phyloP scores from a whole-genome alignment of 164 flowering plant genomes.

The Berberis thunbergii region DNA sequence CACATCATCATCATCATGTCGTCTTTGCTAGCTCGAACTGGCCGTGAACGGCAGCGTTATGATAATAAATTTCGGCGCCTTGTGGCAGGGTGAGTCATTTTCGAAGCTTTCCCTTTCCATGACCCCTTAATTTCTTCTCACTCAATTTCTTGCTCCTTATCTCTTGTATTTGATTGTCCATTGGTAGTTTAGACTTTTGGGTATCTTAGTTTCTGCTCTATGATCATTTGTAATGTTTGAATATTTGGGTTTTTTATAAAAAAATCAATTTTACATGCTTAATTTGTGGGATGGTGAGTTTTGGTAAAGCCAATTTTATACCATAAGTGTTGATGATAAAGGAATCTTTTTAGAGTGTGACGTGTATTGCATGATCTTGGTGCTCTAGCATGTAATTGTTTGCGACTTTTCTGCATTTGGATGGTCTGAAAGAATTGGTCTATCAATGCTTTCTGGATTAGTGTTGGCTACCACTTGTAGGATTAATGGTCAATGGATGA shows the following conservation, averaged over 20 bases:
- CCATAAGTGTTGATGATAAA: no score
- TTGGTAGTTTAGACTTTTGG: not conserved
- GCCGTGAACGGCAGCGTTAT: slow-evolving; percentile 47
- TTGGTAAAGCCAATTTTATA: no score
- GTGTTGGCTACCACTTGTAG: no score
- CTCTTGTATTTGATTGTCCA: not conserved
- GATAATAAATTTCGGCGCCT: slow-evolving; percentile 40
- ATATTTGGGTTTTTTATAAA: not conserved
- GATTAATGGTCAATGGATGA: no score
- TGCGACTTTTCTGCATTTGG: no score
- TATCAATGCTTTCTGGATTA: no score
- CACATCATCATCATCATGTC: slow-evolving; percentile 18
- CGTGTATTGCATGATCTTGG: no score
- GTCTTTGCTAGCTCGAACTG: slow-evolving; percentile 36
- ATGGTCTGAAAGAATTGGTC: no score
- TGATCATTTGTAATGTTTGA: not conserved
- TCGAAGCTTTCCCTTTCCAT: not conserved
- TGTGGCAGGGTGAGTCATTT: slow-evolving; percentile 45
- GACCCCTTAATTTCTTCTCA: not conserved
- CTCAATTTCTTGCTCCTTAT: not conserved
- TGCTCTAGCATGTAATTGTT: no score
- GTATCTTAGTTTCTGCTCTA: not conserved
- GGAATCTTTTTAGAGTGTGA: no score
- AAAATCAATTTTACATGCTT: no score
- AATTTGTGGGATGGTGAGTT: no score